A percentile compares a stretch with the other conserved stretches of the same genome.
These are phyloP conservation scores for Carex littledalei DNA, from an alignment of 176 grass and related monocot genomes.

Conservation along the genomic window DNA sequence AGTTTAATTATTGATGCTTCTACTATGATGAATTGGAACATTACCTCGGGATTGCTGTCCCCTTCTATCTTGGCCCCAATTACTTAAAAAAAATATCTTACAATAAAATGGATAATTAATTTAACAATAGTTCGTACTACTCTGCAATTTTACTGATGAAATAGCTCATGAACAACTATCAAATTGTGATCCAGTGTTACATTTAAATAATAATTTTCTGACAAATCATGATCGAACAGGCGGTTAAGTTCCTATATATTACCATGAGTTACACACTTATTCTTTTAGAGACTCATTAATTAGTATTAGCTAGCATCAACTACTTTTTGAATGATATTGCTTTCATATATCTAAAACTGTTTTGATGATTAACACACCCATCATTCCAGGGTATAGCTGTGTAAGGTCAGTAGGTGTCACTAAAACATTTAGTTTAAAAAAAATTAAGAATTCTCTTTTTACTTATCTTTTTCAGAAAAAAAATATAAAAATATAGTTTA, in stretches of 20 bases:
- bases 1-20: conserved; percentile 19
- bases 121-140: neutral
- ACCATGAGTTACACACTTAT: neutral
- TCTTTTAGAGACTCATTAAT: neutral
- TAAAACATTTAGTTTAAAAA: too few relatives aligned
- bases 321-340: neutral
- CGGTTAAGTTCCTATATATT: neutral
- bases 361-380: too few relatives aligned
- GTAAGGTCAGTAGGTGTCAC: too few relatives aligned
- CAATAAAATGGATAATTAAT: neutral
- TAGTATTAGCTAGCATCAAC: neutral
- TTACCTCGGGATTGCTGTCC: conserved; percentile 21
- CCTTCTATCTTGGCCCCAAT: neutral
- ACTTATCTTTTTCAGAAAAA: too few relatives aligned
- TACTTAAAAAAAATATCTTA: neutral
- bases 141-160: neutral
- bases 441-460: too few relatives aligned
- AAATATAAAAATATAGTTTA: too few relatives aligned
- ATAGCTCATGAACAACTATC: neutral
- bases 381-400: too few relatives aligned
- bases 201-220: neutral
- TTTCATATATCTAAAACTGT: neutral
- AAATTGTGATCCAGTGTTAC: neutral
- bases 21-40: conserved; percentile 17
- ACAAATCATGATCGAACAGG: neutral